Evolutionary conservation across 106 monocot genomes (phyloP).

Genomic region (Dendrobium officinale): DNA sequence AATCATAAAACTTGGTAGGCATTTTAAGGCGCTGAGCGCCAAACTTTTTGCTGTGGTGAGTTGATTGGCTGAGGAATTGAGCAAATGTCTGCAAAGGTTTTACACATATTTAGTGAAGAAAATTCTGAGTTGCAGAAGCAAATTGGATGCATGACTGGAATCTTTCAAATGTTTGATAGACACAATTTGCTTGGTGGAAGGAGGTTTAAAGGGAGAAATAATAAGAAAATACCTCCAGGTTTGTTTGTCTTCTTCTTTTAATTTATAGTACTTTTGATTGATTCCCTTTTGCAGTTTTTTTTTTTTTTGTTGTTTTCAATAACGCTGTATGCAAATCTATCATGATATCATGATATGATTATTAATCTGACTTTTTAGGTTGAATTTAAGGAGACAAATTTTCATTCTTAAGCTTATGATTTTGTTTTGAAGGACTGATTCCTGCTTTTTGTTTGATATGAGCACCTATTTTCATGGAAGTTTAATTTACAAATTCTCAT

Average conservation of each 20-base stretch:
- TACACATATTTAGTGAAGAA: conserved; percentile 52
- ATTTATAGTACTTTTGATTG: not conserved
- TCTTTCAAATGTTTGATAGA: conserved; percentile 78
- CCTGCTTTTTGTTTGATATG: not conserved
- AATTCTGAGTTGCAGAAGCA: conserved; percentile 59
- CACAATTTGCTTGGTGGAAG: conserved; percentile 40
- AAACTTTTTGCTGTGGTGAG: not conserved
- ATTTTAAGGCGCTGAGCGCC: not conserved
- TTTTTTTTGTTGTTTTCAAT: not conserved
- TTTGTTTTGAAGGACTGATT: not conserved
- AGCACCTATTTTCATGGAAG: not conserved
- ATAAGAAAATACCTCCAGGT: conserved; percentile 51
- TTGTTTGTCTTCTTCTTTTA: not conserved
- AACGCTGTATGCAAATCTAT: not conserved
- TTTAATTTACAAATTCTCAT: no score
- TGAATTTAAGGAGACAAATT: not conserved
- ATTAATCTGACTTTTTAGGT: not conserved
- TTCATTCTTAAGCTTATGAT: not conserved
- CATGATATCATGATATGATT: not conserved
- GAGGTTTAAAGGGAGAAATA: conserved; percentile 22
- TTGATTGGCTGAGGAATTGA: not conserved
- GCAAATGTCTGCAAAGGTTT: conserved; percentile 67
- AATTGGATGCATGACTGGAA: conserved; percentile 82
- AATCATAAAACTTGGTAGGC: no score
- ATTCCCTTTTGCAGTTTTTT: not conserved